Base-by-base conservation (phyloP, 306 rosid species). In the apple (Malus domestica) region DNA sequence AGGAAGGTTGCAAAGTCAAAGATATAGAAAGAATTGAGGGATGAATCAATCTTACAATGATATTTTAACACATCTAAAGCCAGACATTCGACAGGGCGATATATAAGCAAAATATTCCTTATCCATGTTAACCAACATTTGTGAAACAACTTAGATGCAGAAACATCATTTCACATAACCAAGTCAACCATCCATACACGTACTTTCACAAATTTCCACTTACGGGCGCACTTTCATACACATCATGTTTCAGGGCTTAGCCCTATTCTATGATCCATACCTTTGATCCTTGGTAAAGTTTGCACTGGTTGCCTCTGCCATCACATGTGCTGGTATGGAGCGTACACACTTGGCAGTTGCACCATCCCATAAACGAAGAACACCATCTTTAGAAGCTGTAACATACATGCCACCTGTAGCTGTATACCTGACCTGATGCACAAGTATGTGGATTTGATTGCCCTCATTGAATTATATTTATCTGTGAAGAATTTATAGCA, bases 321-420 rank as follows among this genome's bases (percentile, higher is more conserved):
- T 80, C 76, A 91, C 95, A 80, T 94, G 98, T 71, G 96, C 95
- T 76, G 75, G 85, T 72, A 94, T 86, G 71, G 93, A 79, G 68
- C 93, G 90, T 74, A 86, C 85, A 80, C 96, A 91, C 74, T 75
- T 83, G 51, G 97, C 95, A 83, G 88, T 87, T 78, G 89, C 74
- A 72, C 97, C 97, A 81, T 94, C 97, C 98, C 97, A 94, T 80
- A 94, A 70, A 59, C 93, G 89, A 80, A 94, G 78, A 40, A 87
- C 86, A 73, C 97, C 92, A 57, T 91, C 94, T 86, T 94, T 91
- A 29, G 97, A 94, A 76, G 97, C 98, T 78, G 98, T 91, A 68
- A 90, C 96, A 80, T 91, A 91, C 96, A 90, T 86, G 79, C 88
- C 76, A 52, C 96, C 96, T 40, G 97, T 85, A 76, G 90, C 73